Evolutionary conservation across 495 filamentous ascomycete species (phyloP).

Genomic region (Neurospora sp.): DNA sequence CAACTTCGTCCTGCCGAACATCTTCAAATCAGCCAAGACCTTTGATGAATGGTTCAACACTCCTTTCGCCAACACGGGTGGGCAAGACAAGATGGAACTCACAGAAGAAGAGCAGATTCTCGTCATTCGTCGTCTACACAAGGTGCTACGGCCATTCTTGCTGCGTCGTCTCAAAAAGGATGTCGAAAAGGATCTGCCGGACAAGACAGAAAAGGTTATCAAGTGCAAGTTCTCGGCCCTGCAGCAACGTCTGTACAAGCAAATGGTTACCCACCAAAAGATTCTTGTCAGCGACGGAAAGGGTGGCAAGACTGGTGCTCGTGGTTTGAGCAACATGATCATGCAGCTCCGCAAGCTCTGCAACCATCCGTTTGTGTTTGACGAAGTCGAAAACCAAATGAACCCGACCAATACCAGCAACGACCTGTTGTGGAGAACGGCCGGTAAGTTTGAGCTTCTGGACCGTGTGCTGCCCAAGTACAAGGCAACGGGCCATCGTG

Average conservation of each 20-base stretch:
- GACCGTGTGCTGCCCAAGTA: conserved; percentile 93
- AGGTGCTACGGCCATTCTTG: conserved; percentile 94
- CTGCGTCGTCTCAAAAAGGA: conserved; percentile 98
- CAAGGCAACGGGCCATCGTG: conserved; percentile 75
- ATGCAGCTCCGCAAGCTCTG: conserved; percentile 99
- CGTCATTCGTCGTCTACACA: conserved; percentile 95
- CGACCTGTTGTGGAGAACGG: conserved; percentile 88
- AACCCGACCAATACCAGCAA: conserved; percentile 81
- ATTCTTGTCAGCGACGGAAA: conserved; percentile 90
- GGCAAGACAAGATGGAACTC: conserved; percentile 96
- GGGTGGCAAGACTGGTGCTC: conserved; percentile 89
- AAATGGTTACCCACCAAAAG: conserved; percentile 90
- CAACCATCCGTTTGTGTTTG: conserved; percentile 98
- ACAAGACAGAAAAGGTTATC: conserved; percentile 98
- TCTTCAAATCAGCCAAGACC: conserved; percentile 98
- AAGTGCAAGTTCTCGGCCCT: conserved; percentile 97
- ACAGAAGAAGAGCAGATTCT: conserved; percentile 99
- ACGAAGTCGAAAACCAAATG: conserved; percentile 95
- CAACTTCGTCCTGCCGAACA: conserved; percentile 95
- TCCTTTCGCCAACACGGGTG: conserved; percentile 95
- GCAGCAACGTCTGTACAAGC: conserved; percentile 88
- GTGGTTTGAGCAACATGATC: conserved; percentile 97
- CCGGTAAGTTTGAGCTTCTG: conserved; percentile 93
- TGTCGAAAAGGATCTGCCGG: conserved; percentile 95
- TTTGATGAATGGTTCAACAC: conserved; percentile 99